Base-by-base conservation (phyloP, 495 filamentous ascomycete genomes). In the Podospora sp. region DNA sequence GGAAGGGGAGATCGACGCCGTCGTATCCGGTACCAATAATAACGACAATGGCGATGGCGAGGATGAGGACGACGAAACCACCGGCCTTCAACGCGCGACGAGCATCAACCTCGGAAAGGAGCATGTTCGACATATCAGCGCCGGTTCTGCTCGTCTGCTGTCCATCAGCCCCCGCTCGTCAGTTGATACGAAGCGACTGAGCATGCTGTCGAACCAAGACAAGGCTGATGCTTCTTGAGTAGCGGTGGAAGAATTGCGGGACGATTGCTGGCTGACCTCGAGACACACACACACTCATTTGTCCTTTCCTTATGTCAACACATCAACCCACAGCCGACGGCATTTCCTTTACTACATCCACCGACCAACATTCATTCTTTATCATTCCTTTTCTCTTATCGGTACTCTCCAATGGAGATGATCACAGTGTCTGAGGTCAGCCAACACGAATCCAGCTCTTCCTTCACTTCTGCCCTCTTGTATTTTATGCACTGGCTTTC, bases 101-200 rank as follows among this genome's bases (percentile, higher is more conserved):
- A 90, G 90, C 71, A 76, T 91, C 52, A 85, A 89, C 66, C 79
- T 88, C 61, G 87, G 84, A 33, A 86, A 84, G 68, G 78, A 83
- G 3, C 90, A 93, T 71, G 84, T 76, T 21, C 80, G 90, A n/a
- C 88, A 88, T 57, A 87, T 91, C 69, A 92, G 89, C 65, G 89
- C 89, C 21, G 91, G 90, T 24, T 91, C 88, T 75, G 89, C 90
- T 5, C 88, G 85, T 72, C 76, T 93, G 14, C 74, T 92, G 40
- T 87, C 91, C 62, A 80, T 92, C 27, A 85, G 84, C 1, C 82
- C 83, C 35, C 79, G 84, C 7, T 72, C 73, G 53, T 84, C 83
- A 12, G 74, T 73, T 21, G 83, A 84, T 65, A 69, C 70, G 22
- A 76, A 72, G 70, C 74, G 71, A 36, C 72, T 73, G 25, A 77